Evolutionary conservation across 2,329 filamentous ascomycete genomes (phyloP).

Genomic region (Trichoderma sp.): DNA sequence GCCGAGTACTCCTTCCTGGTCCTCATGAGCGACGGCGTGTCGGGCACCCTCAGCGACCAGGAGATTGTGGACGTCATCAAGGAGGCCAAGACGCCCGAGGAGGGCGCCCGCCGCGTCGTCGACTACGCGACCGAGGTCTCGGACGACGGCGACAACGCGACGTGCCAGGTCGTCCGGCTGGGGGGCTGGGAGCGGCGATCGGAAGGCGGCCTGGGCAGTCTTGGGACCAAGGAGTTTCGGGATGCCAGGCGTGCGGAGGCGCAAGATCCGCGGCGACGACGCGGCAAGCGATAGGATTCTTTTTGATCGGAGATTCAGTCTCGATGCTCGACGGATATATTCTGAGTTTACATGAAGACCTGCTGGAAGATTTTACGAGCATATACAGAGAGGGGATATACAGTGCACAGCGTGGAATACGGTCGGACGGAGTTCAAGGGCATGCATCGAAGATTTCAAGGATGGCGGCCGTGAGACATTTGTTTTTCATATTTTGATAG

Average conservation of each 20-base stretch:
- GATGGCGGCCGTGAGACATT: neutral
- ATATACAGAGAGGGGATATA: conserved; percentile 14
- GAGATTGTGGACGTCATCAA: conserved; percentile 97
- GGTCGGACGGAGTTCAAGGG: conserved; percentile 15
- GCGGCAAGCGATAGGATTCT: conserved; percentile 51
- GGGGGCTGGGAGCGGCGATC: conserved; percentile 71
- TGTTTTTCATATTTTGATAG: neutral
- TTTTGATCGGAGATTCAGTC: too few species aligned
- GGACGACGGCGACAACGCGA: conserved; percentile 66
- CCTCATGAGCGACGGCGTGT: conserved; percentile 85
- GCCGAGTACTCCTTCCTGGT: conserved; percentile 90
- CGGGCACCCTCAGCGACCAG: conserved; percentile 82
- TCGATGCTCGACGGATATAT: neutral
- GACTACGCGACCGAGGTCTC: conserved; percentile 87
- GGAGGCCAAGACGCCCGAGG: conserved; percentile 86
- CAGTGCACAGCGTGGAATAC: conserved; percentile 33
- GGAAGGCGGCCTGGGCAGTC: conserved; percentile 83
- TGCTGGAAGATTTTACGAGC: neutral
- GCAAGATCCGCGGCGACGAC: conserved; percentile 65
- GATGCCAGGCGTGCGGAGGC: conserved; percentile 82
- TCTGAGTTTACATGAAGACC: neutral
- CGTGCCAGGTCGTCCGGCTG: conserved; percentile 66
- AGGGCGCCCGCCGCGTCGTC: conserved; percentile 77
- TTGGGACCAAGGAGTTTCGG: conserved; percentile 89
- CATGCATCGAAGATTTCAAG: neutral